Base-by-base conservation (phyloP, 108 stramenopile species). In the Cyclotella choctawhatcheeana region DNA sequence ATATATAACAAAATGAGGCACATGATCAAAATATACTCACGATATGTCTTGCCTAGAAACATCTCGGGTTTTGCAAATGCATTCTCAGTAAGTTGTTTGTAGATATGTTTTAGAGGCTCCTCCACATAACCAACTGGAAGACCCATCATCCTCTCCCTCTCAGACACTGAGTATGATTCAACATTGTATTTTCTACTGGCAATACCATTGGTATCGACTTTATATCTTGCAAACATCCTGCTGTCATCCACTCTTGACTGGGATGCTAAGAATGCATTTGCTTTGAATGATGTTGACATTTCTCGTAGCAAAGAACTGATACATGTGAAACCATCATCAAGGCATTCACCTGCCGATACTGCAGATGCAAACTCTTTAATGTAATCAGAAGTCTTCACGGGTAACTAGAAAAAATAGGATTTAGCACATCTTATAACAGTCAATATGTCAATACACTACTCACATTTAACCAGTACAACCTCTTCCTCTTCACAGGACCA, bases 381-480 rank as follows among this genome's bases (percentile, higher is more conserved):
- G 16, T 52, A 2, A 25, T 62, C 60, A 21, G 50, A 20, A 14
- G 33, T 65, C 14, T 70, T 40, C 20, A 62, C 56, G 48, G 75
- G 67, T 6, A 69, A 51, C 63, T 64, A 10, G 12, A 26, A 10
- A 30, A 5, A 17, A 3, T 17, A 18, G 7, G 27, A 6, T 16
- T 13, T 8, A 64, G 10, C 10, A 47, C 44, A 13, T 27, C 18
- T 24, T 20, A 20, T 17, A 64, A 64, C 27, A 22, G 16, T 14
- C 17, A 44, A 21, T 18, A 30, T n/a, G 0, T 3, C 35, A 59
- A 29, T 12, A 5, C 27, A 26, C 22, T 17, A 59, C 69, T 70
- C 31, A 70, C 69, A 70, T 76, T 76, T 14, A 35, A n/a, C 75
- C 75, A 76, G 30, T 76, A 76, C 44, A 76, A 76, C n/a, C 75